These are phyloP conservation scores for Mycena metata DNA, from an alignment of 768 basidiomycete genomes.

Conservation along the genomic window DNA sequence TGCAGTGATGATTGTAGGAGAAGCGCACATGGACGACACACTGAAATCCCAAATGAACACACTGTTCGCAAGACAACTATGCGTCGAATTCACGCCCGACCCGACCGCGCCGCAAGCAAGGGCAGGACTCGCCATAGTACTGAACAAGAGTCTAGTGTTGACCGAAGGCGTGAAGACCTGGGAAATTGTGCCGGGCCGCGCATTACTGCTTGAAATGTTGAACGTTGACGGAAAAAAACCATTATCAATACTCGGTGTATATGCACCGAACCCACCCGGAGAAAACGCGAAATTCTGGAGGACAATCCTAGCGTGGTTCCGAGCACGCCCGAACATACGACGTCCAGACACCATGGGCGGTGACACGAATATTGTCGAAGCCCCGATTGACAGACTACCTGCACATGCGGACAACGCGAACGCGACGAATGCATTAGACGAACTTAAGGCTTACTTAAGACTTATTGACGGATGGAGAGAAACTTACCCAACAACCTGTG, in stretches of 20 bases:
- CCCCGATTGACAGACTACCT: not conserved
- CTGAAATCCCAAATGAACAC: not conserved
- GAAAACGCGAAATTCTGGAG: not conserved
- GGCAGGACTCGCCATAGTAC: constrained; percentile 33
- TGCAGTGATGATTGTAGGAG: not conserved
- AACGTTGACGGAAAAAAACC: no score
- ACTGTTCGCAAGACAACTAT: no score
- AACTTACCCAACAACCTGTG: not conserved
- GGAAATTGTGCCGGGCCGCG: constrained; percentile 36
- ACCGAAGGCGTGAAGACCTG: not conserved
- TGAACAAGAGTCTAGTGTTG: constrained; percentile 36
- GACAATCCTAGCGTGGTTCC: not conserved
- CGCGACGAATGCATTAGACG: not conserved
- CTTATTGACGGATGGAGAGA: not conserved
- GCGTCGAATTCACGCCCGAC: no score
- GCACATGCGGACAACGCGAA: not conserved
- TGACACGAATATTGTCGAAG: not conserved
- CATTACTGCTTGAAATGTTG: not conserved
- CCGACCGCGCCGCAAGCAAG: no score
- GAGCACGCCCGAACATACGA: not conserved
- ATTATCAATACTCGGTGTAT: constrained; percentile 46
- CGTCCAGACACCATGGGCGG: not conserved
- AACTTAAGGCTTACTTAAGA: not conserved
- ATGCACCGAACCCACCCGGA: constrained; percentile 48
- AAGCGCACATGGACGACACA: not conserved